Conservation (phyloP, 148 eudicot species). For the Spergularia marina region DNA sequence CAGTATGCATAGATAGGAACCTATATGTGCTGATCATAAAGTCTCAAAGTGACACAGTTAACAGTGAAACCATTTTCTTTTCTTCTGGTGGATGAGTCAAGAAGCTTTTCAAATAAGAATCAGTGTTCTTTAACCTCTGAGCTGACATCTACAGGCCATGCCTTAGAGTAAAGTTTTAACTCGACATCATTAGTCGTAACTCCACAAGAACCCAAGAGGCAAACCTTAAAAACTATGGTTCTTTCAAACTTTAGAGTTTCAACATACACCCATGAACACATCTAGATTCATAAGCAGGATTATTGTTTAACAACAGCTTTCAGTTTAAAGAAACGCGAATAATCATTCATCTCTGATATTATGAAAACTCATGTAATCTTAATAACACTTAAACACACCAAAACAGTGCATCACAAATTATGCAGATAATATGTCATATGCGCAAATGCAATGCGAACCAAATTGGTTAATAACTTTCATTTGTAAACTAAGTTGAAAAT, state of each 20-base stretch:
- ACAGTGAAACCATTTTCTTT: background rate
- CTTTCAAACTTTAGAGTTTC: background rate
- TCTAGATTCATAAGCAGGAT: background rate
- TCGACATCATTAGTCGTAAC: background rate
- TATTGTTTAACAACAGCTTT: too few species aligned
- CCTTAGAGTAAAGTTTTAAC: background rate
- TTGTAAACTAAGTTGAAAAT: too few species aligned
- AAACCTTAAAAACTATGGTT: background rate
- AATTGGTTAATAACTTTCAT: too few species aligned
- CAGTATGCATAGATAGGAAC: background rate
- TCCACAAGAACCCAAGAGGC: background rate
- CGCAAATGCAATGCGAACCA: too few species aligned
- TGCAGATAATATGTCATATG: too few species aligned
- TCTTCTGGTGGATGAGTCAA: background rate
- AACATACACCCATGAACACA: background rate
- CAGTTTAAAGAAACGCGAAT: too few species aligned
- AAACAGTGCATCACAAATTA: too few species aligned
- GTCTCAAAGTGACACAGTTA: background rate
- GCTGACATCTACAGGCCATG: background rate
- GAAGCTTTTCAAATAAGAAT: background rate
- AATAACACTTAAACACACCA: too few species aligned
- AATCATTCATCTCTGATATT: too few species aligned
- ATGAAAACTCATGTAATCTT: too few species aligned
- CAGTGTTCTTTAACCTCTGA: background rate
- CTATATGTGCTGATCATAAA: background rate